Percentiles rank a stretch among this genome's conserved stretches.
These are phyloP conservation scores for Larix kaempferi DNA, from an alignment of 75 land plant species.

Conservation along the genomic window DNA sequence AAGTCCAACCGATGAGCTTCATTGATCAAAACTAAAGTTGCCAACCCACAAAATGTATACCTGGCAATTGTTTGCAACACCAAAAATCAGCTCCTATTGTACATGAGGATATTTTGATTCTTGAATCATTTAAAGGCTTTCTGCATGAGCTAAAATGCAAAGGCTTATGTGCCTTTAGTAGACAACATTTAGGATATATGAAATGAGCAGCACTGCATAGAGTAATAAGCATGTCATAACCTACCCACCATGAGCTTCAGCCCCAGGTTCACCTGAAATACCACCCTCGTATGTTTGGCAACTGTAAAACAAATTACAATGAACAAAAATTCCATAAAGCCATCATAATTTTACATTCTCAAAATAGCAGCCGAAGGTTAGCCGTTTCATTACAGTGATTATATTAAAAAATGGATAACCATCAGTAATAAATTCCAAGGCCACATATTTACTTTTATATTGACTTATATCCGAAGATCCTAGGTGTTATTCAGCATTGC, in stretches of 20 bases:
- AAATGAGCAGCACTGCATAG: no score
- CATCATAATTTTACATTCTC: no score
- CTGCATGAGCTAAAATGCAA: background rate
- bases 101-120: background rate
- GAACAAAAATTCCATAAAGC: background rate
- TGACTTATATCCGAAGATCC: background rate
- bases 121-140: background rate
- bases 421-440: background rate
- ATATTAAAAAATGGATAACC: background rate
- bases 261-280: slow-evolving; percentile 94
- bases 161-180: no score
- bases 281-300: slow-evolving; percentile 99
- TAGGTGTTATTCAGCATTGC: background rate
- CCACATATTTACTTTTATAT: background rate
- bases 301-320: slow-evolving; percentile 31
- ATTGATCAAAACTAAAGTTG: slow-evolving; percentile 77
- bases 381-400: background rate
- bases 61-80: slow-evolving; percentile 21
- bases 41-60: slow-evolving; percentile 96
- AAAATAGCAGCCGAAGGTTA: background rate
- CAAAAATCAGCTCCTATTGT: background rate
- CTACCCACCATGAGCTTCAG: slow-evolving; percentile 99
- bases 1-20: slow-evolving; percentile 77
- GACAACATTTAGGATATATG: no score
- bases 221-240: slow-evolving; percentile 12